Conservation (phyloP, 108 stramenopile species). For the Skeletonema grethae region DNA sequence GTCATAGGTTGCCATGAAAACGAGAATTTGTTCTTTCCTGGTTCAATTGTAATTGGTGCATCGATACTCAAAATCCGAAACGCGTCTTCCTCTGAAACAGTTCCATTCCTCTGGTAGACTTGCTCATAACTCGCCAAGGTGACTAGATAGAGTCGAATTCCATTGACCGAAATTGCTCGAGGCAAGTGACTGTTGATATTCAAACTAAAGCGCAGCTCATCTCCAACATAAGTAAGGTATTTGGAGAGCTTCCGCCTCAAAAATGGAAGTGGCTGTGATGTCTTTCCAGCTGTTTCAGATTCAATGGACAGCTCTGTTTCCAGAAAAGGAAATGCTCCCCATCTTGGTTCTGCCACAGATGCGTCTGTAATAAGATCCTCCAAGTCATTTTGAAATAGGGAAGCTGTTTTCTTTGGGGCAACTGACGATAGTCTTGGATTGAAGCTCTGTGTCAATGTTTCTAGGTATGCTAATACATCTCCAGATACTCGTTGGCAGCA, state of each 20-base stretch:
- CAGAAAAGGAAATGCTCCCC: constrained; percentile 64
- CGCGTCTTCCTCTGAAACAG: constrained; percentile 65
- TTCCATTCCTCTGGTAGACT: constrained; percentile 45
- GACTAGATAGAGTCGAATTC: constrained; percentile 62
- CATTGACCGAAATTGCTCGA: constrained; percentile 56
- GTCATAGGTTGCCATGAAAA: constrained; percentile 69
- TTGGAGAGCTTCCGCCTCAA: constrained; percentile 63
- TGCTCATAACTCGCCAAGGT: constrained; percentile 52
- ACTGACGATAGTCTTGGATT: constrained; percentile 55
- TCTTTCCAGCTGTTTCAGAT: constrained; percentile 32
- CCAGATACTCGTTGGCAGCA: constrained; percentile 68
- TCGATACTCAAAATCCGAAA: constrained; percentile 54
- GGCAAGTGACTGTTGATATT: constrained; percentile 66
- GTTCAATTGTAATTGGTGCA: constrained; percentile 46
- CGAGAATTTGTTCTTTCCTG: constrained; percentile 60
- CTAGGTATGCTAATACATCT: constrained; percentile 65
- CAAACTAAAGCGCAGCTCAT: constrained; percentile 49
- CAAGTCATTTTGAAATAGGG: constrained; percentile 65
- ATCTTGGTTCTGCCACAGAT: constrained; percentile 50
- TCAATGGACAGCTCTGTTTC: constrained; percentile 58
- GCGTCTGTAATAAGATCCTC: constrained; percentile 60
- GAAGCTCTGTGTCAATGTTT: constrained; percentile 75
- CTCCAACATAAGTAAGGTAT: constrained; percentile 63
- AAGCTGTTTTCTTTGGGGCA: constrained; percentile 61
- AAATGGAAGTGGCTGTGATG: constrained; percentile 44